Evolutionary conservation across 768 basidiomycete genomes (phyloP).

Genomic region (Agrocybe pediades): DNA sequence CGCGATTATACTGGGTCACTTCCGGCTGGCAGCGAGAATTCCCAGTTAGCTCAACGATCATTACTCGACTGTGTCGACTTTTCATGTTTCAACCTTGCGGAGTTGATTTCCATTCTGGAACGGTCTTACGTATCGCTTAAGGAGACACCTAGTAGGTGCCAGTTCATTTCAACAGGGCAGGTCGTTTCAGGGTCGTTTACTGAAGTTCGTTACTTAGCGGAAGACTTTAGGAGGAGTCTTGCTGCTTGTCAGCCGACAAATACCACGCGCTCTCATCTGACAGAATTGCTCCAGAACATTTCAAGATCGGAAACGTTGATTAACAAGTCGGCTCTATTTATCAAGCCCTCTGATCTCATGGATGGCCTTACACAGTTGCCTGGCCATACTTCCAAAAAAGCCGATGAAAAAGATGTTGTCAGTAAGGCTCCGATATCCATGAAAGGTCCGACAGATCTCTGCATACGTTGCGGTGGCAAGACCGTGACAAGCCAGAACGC

Average conservation of each 20-base stretch:
- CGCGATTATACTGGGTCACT: conserved; percentile 53
- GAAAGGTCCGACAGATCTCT: conserved; percentile 40
- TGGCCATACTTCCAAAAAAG: conserved; percentile 32
- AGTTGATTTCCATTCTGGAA: conserved; percentile 48
- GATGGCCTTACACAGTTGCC: conserved; percentile 55
- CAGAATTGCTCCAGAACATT: conserved; percentile 46
- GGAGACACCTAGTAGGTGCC: conserved; percentile 34
- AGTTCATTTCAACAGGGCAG: neutral
- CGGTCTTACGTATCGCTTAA: conserved; percentile 34
- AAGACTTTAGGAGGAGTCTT: conserved; percentile 52
- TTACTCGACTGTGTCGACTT: conserved; percentile 63
- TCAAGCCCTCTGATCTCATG: conserved; percentile 72
- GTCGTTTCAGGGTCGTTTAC: too few relatives aligned
- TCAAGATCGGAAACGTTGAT: conserved; percentile 46
- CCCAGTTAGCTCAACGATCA: conserved; percentile 64
- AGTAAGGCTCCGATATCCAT: conserved; percentile 55
- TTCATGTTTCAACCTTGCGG: conserved; percentile 64
- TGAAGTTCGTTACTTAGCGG: conserved; percentile 35
- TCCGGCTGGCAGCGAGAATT: conserved; percentile 58
- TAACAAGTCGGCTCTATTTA: conserved; percentile 68
- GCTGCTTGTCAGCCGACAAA: conserved; percentile 61
- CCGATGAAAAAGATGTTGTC: conserved; percentile 60
- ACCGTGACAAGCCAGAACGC: conserved; percentile 39
- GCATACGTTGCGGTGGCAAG: conserved; percentile 65
- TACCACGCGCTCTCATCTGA: conserved; percentile 43